Conservation (phyloP, 73 alveolate genomes). For the Effrenium voratum region DNA sequence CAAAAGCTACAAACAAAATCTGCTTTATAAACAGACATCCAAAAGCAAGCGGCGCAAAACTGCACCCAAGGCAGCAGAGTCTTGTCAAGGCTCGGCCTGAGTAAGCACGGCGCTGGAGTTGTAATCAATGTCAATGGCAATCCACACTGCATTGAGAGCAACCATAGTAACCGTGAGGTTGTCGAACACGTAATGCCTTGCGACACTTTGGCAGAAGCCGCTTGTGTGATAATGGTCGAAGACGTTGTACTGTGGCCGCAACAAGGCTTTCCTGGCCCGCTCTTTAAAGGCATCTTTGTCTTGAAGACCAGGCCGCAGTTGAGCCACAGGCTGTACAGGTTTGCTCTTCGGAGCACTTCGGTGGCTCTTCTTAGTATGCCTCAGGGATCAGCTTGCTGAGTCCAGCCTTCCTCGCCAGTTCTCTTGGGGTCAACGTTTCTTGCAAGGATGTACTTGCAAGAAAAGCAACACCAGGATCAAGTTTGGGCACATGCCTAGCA, state of each 20-base stretch:
- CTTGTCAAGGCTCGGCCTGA: conserved; percentile 25
- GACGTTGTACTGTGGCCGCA: conserved; percentile 66
- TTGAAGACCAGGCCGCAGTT: conserved; percentile 37
- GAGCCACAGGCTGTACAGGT: conserved; percentile 31
- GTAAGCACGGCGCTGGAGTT: conserved; percentile 30
- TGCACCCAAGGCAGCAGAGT: background rate
- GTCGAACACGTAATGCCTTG: conserved; percentile 50
- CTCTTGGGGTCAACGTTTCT: too few relatives aligned
- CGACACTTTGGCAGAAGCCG: conserved; percentile 62
- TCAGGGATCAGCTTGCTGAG: too few relatives aligned
- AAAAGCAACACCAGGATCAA: too few relatives aligned
- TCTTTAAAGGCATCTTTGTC: conserved; percentile 87
- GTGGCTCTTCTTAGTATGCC: background rate
- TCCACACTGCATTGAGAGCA: conserved; percentile 69
- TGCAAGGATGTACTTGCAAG: too few relatives aligned
- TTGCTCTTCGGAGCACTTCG: background rate
- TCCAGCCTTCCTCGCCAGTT: too few relatives aligned
- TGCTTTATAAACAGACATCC: background rate
- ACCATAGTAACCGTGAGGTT: conserved; percentile 51
- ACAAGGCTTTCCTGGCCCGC: conserved; percentile 60
- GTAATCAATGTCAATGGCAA: conserved; percentile 82
- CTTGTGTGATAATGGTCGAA: conserved; percentile 67
- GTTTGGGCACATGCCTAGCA: too few relatives aligned
- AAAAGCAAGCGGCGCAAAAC: background rate
- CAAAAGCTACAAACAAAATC: too few relatives aligned